Evolutionary conservation across 2,329 filamentous ascomycete species (phyloP).

Genomic region (Chrysoporthe deuterocubensis): DNA sequence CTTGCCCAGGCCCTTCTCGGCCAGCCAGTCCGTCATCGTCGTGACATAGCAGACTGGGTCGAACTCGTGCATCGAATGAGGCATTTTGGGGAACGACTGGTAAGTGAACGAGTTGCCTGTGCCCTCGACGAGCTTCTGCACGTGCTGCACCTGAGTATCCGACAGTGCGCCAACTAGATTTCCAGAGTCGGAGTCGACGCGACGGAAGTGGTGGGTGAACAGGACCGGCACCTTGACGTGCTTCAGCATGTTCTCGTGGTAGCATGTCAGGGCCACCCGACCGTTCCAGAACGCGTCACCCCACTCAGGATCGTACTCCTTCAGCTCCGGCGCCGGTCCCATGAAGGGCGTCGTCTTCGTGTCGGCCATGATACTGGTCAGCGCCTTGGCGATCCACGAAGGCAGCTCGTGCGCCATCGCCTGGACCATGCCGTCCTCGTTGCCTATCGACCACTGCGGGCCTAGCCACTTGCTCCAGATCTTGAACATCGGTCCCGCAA

Average conservation of each 20-base stretch:
- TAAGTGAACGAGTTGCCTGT: constrained; percentile 27
- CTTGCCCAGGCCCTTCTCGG: constrained; percentile 19
- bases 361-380: constrained; percentile 25
- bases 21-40: constrained; percentile 27
- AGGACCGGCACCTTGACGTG: constrained; percentile 30
- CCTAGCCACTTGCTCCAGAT: constrained; percentile 31
- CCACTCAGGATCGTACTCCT: constrained; percentile 31
- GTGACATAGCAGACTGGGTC: constrained; percentile 28
- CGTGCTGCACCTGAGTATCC: constrained; percentile 25
- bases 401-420: constrained; percentile 29
- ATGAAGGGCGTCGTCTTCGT: constrained; percentile 22
- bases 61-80: constrained; percentile 28
- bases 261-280: constrained; percentile 21
- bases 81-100: constrained; percentile 25
- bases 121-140: constrained; percentile 25
- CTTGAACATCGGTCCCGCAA: constrained; percentile 28
- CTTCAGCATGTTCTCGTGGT: constrained; percentile 30
- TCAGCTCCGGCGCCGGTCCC: constrained; percentile 23
- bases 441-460: constrained; percentile 29
- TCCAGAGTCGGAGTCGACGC: constrained; percentile 19
- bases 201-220: constrained; percentile 30
- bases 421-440: constrained; percentile 26
- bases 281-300: constrained; percentile 26
- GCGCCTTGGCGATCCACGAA: constrained; percentile 22
- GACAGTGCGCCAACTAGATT: constrained; percentile 25